Evolutionary conservation across 2,329 filamentous ascomycete species (phyloP), one percentile per base, ranked within the genome.

Genomic region (Elsinoe necatrix): DNA sequence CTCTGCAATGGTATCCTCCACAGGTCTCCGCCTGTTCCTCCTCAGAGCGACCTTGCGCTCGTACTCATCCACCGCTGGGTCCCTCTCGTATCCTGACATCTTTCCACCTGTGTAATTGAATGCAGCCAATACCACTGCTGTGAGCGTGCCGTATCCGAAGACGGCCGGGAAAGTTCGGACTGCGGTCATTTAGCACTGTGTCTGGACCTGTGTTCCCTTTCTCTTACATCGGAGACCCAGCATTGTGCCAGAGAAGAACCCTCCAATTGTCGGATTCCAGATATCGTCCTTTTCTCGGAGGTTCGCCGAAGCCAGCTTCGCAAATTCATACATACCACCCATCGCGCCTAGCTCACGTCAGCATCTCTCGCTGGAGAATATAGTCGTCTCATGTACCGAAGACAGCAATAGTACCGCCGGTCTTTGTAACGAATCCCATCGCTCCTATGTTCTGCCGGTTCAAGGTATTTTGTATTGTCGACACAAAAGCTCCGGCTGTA

Each of bases 391-490:
- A 29, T 11, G 12, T 77, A 88, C 85, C 81, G 66, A 83, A 82
- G 59, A 80, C 69, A 60, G 76, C 86, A 68, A 92, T 86, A 51
- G 85, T 85, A 67, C 84, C 77, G 63, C 90, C 91, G 57, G 84
- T 85, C 66, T 83, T 82, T 47, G 87, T 87, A 69, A 97, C 84
- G 66, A 95, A 80, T 63, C 87, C 87, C 76, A 85, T 82, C 60
- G 84, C 80, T 65, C 90, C 89, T 63, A 93, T 77, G 72, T 95
- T 95, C 69, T 82, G 80, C 76, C 84, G 90, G 56, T 85, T 80
- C 64, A 96, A 80, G 58, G 90, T 89, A 77, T 95, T 97, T 76
- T 91, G 87, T 63, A 95, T 79, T 56, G 87, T 85, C 52, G 89
- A 86, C 59, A 86, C 70, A 71, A 89, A 79, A 68, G 87, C 74